phyloP scores from a whole-genome alignment of 208 protist genomes.

The Zelonia costaricensis region DNA sequence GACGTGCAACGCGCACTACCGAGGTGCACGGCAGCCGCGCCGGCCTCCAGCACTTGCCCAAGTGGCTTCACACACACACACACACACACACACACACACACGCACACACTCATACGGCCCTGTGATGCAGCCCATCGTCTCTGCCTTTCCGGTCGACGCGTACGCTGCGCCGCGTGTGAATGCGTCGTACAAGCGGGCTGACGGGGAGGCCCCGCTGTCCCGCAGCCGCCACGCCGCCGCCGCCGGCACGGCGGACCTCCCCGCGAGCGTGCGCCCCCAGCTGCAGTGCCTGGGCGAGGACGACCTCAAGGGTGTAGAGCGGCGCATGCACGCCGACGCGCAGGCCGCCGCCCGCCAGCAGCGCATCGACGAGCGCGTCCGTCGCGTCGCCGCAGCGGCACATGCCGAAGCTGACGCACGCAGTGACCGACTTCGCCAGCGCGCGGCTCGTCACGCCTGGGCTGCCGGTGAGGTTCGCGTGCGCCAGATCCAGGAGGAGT shows the following conservation, averaged over 20 bases:
- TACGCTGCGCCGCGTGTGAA: constrained; percentile 19
- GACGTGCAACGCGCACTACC: no score
- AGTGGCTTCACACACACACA: not conserved
- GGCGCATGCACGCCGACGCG: constrained; percentile 30
- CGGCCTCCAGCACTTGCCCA: no score
- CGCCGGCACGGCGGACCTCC: constrained; percentile 14
- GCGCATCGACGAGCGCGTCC: constrained; percentile 31
- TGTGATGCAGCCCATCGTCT: constrained; percentile 18
- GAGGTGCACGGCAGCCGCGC: no score
- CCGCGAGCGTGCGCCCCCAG: constrained; percentile 48
- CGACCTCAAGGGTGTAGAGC: constrained; percentile 42
- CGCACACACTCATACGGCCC: not conserved
- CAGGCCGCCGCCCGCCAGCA: constrained; percentile 12
- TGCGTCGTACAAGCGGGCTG: constrained; percentile 20
- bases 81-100: not conserved
- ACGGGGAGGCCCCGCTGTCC: constrained; percentile 16
- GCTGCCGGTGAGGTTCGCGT: constrained; percentile 13
- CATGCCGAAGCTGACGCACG: constrained; percentile 12
- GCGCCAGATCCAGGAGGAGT: constrained; percentile 26
- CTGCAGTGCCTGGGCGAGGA: constrained; percentile 34
- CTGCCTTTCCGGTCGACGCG: constrained; percentile 20
- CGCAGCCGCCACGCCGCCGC: not conserved
- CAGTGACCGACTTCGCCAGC: constrained; percentile 4
- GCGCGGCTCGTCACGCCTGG: constrained; percentile 20
- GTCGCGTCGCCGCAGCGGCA: constrained; percentile 12